Evolutionary conservation across 164 flowering plant species (phyloP).

Genomic region (Tinospora cordifolia): DNA sequence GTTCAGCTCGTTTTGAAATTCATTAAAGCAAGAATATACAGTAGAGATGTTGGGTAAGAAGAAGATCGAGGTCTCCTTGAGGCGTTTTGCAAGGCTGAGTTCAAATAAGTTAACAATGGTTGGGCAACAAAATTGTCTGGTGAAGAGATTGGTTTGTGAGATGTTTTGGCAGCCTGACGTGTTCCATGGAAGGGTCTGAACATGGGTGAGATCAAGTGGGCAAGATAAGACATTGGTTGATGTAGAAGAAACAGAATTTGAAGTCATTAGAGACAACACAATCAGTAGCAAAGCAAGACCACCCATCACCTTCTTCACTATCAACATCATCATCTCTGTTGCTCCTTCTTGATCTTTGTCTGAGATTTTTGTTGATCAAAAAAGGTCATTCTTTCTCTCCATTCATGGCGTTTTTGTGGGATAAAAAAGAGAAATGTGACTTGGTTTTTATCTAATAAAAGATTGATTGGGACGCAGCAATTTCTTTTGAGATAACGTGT

Average conservation of each 20-base stretch:
- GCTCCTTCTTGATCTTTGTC: too few relatives aligned
- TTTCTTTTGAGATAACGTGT: too few relatives aligned
- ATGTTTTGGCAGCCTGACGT: conserved; percentile 19
- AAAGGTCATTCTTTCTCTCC: too few relatives aligned
- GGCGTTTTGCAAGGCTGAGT: conserved; percentile 19
- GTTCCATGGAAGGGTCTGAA: conserved; percentile 44
- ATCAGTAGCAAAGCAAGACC: not conserved
- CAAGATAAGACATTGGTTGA: conserved; percentile 23
- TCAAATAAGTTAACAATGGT: conserved; percentile 24
- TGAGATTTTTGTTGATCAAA: too few relatives aligned
- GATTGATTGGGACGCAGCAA: too few relatives aligned
- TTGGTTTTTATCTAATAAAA: too few relatives aligned
- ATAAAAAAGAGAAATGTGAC: too few relatives aligned
- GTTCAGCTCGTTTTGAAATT: conserved; percentile 36
- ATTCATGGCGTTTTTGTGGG: too few relatives aligned
- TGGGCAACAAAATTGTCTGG: conserved; percentile 22
- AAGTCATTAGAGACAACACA: not conserved
- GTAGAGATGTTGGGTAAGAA: conserved; percentile 30
- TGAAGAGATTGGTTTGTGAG: not conserved
- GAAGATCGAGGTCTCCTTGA: conserved; percentile 35
- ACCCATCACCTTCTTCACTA: not conserved
- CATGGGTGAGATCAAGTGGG: conserved; percentile 42
- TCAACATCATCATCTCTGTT: not conserved
- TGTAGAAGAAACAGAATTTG: not conserved
- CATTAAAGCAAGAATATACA: conserved; percentile 33